These are phyloP conservation scores for Daldinia concentrica DNA, from an alignment of 495 filamentous ascomycete species.

Conservation along the genomic window DNA sequence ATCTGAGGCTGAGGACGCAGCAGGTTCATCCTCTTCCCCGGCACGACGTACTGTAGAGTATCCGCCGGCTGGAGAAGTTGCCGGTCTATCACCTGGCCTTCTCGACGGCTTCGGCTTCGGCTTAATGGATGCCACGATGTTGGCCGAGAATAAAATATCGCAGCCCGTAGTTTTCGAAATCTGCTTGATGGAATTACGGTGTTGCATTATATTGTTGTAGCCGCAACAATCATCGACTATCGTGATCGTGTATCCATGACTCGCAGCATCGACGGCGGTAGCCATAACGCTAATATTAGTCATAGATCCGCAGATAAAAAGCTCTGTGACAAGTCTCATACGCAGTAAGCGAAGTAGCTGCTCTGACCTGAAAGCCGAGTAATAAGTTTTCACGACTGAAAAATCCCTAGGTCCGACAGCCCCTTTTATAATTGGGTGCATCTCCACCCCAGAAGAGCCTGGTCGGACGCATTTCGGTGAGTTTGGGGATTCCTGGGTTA, in stretches of 20 bases:
- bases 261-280: conserved; percentile 89
- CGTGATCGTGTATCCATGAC: conserved; percentile 84
- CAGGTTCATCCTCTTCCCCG: conserved; percentile 60
- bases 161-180: conserved; percentile 82
- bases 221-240: conserved; percentile 91
- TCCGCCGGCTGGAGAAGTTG: conserved; percentile 65
- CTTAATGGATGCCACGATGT: conserved; percentile 61
- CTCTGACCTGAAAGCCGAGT: conserved; percentile 85
- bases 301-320: conserved; percentile 91
- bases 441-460: conserved; percentile 72
- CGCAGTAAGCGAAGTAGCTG: conserved; percentile 75
- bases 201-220: conserved; percentile 75
- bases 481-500: conserved; percentile 54
- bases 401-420: conserved; percentile 70
- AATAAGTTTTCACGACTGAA: conserved; percentile 79
- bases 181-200: conserved; percentile 77
- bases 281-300: conserved; percentile 92
- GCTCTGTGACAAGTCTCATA: conserved; percentile 81
- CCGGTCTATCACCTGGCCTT: conserved; percentile 28
- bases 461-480: conserved; percentile 66
- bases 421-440: conserved; percentile 66
- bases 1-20: conserved; percentile 42
- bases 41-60: conserved; percentile 87
- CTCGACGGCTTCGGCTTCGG: conserved; percentile 34
- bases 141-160: conserved; percentile 65